Base-by-base conservation (phyloP, 108 stramenopile species). In the Conticribra guillardii region DNA sequence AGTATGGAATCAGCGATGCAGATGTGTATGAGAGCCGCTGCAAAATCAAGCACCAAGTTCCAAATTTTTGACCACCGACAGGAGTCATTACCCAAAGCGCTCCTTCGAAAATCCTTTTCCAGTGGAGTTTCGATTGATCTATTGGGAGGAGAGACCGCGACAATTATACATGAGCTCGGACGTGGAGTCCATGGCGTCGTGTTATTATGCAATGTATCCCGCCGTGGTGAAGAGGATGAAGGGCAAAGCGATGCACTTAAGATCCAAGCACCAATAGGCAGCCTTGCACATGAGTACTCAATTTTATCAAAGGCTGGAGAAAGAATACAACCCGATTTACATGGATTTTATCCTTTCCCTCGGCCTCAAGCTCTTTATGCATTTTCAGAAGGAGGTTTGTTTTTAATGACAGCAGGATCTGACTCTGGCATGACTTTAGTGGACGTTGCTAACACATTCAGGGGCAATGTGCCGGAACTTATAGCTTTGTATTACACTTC, bases 321-420 rank as follows among this genome's bases (percentile, higher is more conserved):
- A 41, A 85, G 89, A 65, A 41, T 82, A 33, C 34, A 70, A 17
- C 34, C 62, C 7, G 41, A 75, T 60, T 4, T 28, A 53, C 52
- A 28, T 48, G 62, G 47, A 44, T 70, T 70, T 41, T 80, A 85
- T 60, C 72, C 79, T 8, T 90, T 87, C 65, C 89, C 92, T 44
- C 54, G 64, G 9, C 73, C 89, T 3, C 54, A 84, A 9, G 79
- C 86, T n/a, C 83, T 87, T 29, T 58, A 88, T 55, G 68, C 78
- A 15, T 76, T 87, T 23, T 84, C 85, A 9, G 84, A 90, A 57
- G 92, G 89, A 19, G 89, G 80, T 14, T 52, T 91, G 3, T 66
- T 94, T 30, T 65, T 79, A 15, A 94, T 94, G 92, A 77, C 89
- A 33, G 86, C 92, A 18, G 89, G 72, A 24, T 91, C 92, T 3